A percentile compares a stretch with the other conserved stretches of the same genome.
These are phyloP conservation scores for Inonotus obliquus DNA, from an alignment of 1,284 basidiomycete species.

Conservation along the genomic window DNA sequence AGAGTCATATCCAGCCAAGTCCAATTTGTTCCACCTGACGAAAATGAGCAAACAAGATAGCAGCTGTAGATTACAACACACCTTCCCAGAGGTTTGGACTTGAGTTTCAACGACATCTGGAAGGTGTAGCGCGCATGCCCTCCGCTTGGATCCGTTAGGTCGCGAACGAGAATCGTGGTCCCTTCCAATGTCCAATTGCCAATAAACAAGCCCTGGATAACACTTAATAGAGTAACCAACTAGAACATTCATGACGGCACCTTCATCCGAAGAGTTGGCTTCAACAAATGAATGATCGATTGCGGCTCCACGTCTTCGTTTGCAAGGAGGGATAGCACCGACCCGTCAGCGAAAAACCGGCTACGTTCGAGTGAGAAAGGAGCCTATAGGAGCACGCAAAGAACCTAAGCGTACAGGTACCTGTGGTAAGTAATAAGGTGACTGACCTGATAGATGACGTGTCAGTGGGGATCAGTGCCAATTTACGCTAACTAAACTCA, in stretches of 20 bases:
- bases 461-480: slow-evolving; percentile 4
- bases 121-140: slow-evolving; percentile 67
- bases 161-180: slow-evolving; percentile 53
- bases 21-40: slow-evolving; percentile 77
- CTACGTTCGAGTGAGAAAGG: slow-evolving; percentile 34
- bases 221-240: not conserved
- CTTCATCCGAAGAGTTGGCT: slow-evolving; percentile 76
- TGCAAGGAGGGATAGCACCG: slow-evolving; percentile 80
- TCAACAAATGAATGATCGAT: slow-evolving; percentile 73
- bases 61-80: slow-evolving; percentile 17
- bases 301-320: slow-evolving; percentile 77
- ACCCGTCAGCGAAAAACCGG: slow-evolving; percentile 86
- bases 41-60: not conserved
- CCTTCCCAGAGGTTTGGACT: slow-evolving; percentile 75
- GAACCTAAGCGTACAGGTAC: slow-evolving; percentile 53
- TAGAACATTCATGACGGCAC: slow-evolving; percentile 32
- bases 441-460: slow-evolving; percentile 40
- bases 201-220: slow-evolving; percentile 56
- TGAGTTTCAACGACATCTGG: slow-evolving; percentile 76
- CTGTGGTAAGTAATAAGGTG: slow-evolving; percentile 82
- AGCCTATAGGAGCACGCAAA: not conserved
- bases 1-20: slow-evolving; percentile 70
- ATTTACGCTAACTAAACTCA: slow-evolving; percentile 35
- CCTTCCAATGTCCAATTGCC: slow-evolving; percentile 66
- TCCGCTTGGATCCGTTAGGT: slow-evolving; percentile 53